Conservation (phyloP, 768 basidiomycete genomes). For the Lentinula aciculospora region DNA sequence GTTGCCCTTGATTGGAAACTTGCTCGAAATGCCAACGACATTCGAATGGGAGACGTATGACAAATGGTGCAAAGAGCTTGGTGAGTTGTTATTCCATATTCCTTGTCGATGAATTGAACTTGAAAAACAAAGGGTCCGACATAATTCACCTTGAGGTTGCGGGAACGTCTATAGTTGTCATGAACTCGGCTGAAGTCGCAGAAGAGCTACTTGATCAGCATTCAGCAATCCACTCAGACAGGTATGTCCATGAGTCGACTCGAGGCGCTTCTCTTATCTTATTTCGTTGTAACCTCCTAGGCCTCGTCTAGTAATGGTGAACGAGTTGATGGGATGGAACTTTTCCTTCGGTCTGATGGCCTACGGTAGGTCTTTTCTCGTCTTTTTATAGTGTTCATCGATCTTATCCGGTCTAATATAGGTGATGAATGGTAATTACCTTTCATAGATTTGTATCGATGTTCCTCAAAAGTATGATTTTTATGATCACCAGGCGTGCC, state of each 20-base stretch:
- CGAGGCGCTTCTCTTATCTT: background rate
- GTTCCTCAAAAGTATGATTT: too few relatives aligned
- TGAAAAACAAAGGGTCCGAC: constrained; percentile 14
- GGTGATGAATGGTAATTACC: constrained; percentile 13
- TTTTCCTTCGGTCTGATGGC: constrained; percentile 16
- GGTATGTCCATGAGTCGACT: constrained; percentile 13
- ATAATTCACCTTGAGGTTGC: constrained; percentile 20
- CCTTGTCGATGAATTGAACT: too few relatives aligned
- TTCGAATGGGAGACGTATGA: constrained; percentile 18
- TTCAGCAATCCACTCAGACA: constrained; percentile 28
- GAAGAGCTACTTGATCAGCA: constrained; percentile 28
- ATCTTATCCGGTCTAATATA: background rate
- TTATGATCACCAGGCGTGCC: constrained; percentile 17
- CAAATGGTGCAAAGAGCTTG: constrained; percentile 10
- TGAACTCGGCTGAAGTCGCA: constrained; percentile 26
- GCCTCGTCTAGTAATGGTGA: constrained; percentile 11
- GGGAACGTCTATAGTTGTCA: constrained; percentile 21
- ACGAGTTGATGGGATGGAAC: constrained; percentile 16
- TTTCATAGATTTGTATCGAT: background rate
- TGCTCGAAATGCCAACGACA: constrained; percentile 41
- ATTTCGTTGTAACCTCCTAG: background rate
- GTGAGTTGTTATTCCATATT: background rate
- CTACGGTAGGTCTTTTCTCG: constrained; percentile 11
- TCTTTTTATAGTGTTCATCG: background rate
- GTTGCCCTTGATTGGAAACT: constrained; percentile 39